phyloP scores from a whole-genome alignment of 768 basidiomycete genomes.

The Leucocoprinus sp. region DNA sequence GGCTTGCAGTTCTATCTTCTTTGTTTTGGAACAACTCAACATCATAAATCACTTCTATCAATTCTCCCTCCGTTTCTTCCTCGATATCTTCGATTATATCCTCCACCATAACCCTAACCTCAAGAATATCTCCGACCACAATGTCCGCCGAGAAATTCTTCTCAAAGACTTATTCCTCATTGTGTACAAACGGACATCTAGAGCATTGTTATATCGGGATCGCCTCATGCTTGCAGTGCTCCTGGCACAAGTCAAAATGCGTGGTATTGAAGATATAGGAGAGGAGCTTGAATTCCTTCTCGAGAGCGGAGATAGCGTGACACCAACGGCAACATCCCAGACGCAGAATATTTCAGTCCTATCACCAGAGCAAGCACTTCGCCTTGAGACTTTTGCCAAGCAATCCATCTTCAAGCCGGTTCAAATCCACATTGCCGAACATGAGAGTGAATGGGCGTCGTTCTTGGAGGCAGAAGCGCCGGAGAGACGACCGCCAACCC shows the following conservation, averaged over 20 bases:
- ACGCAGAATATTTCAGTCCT: slow-evolving; percentile 41
- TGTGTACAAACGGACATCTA: slow-evolving; percentile 82
- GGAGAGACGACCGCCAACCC: slow-evolving; percentile 61
- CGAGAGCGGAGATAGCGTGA: slow-evolving; percentile 70
- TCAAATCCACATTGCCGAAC: slow-evolving; percentile 47
- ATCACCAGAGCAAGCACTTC: slow-evolving; percentile 57
- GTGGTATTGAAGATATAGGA: slow-evolving; percentile 67
- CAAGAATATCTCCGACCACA: slow-evolving; percentile 66
- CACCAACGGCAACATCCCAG: slow-evolving; percentile 27
- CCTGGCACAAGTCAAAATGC: slow-evolving; percentile 81
- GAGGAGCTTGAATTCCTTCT: slow-evolving; percentile 91
- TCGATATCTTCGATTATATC: slow-evolving; percentile 96
- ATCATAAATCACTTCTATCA: slow-evolving; percentile 97
- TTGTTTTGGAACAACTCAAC: slow-evolving; percentile 91
- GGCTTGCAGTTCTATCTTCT: slow-evolving; percentile 94
- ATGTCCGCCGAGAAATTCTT: slow-evolving; percentile 67
- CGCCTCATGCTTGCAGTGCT: slow-evolving; percentile 87
- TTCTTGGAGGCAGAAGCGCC: slow-evolving; percentile 65
- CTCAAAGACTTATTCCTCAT: slow-evolving; percentile 84
- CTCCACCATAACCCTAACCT: slow-evolving; percentile 90
- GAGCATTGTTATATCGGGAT: slow-evolving; percentile 84
- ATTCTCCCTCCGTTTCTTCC: slow-evolving; percentile 96
- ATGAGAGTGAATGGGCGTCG: slow-evolving; percentile 59
- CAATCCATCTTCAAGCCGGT: slow-evolving; percentile 75
- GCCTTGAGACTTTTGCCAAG: slow-evolving; percentile 64